Base-by-base conservation (phyloP, 1,139 yeast genomes). In the Blastobotrys raffinosifermentans region DNA sequence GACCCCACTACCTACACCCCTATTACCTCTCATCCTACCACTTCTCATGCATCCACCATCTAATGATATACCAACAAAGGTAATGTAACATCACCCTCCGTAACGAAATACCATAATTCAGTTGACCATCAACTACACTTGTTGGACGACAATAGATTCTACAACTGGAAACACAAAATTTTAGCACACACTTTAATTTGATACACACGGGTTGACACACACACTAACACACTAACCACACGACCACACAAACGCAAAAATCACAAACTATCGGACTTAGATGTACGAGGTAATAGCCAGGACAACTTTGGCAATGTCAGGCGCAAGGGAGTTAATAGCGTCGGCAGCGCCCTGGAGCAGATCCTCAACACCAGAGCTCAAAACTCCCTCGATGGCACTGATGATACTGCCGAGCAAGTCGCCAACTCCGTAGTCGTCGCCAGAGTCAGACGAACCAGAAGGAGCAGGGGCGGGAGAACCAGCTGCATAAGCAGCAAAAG, bases 171-270 rank as follows among this genome's bases (percentile, higher is more conserved):
- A 6, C 11, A n/a, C 7, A 6, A n/a, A 6, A 25, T 25, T 25
- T 25, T 6, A 25, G 15, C 27, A 25, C 27, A 25, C 27, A 25
- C 27, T 25, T 25, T 6, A 6, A 25, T n/a, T 25, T 25, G 15
- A 5, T 25, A 25, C 27, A 25, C 27, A 25, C 27, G 27, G 27
- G 27, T 6, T 25, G 27, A 25, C 27, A 25, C 27, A 25, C 27
- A 25, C 27, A 25, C 6, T 8, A 8, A 25, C 27, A 25, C 27
- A 25, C n/a, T n/a, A n/a, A 10, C 7, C 27, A 25, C 27, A 25
- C 27, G 11, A 8, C 7, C 11, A 25, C 27, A 25, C 27, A 25
- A 6, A 25, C 13, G 11, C 11, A 25, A 8, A n/a, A n/a, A n/a
- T 6, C 27, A n/a, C 27, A 25, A n/a, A 25, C 27, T 6, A 25